These are phyloP conservation scores for Larix sibirica DNA, from an alignment of 83 land plant species.

Conservation along the genomic window DNA sequence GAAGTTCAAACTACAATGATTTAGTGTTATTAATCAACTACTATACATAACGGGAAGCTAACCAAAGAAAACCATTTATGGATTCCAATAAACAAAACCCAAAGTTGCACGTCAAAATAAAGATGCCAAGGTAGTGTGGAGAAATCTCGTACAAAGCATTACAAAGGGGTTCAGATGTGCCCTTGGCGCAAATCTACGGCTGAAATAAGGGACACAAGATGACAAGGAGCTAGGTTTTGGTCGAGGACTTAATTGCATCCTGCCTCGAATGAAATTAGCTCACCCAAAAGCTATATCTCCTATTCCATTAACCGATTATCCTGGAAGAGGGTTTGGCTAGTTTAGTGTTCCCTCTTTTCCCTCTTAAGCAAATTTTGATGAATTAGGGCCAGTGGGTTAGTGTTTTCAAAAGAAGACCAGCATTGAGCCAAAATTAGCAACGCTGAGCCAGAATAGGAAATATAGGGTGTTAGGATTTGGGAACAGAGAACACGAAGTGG, in stretches of 20 bases:
- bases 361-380: background rate
- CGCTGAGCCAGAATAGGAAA: too few relatives aligned
- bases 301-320: background rate
- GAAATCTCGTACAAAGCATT: background rate
- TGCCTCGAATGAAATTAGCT: too few relatives aligned
- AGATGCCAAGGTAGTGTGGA: background rate
- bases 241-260: background rate
- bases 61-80: too few relatives aligned
- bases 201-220: background rate
- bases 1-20: too few relatives aligned
- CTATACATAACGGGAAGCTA: too few relatives aligned
- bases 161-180: background rate
- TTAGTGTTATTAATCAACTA: too few relatives aligned
- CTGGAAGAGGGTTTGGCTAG: too few relatives aligned
- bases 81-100: too few relatives aligned
- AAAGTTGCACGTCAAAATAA: background rate
- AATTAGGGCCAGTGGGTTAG: background rate
- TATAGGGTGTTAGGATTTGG: too few relatives aligned
- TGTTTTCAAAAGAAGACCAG: too few relatives aligned
- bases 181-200: background rate
- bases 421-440: too few relatives aligned
- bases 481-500: too few relatives aligned
- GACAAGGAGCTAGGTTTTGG: background rate
- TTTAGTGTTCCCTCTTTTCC: background rate
- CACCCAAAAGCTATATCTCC: background rate